Evolutionary conservation across 2,329 filamentous ascomycete species (phyloP).

Genomic region (Neocatenulostroma microsporum): DNA sequence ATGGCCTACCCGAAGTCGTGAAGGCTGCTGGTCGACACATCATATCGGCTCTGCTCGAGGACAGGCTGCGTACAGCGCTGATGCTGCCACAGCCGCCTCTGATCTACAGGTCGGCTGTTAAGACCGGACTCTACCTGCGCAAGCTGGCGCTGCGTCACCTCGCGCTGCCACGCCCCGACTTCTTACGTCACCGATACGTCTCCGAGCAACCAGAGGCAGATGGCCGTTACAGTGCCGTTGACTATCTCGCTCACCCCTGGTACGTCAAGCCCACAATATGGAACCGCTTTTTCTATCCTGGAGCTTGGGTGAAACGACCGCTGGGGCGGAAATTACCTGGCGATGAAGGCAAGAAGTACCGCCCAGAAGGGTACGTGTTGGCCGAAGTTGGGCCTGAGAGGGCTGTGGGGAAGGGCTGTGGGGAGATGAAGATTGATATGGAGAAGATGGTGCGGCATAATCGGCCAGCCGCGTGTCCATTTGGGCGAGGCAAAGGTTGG

Average conservation of each 20-base stretch:
- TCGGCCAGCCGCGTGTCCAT: too few species aligned
- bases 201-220: slow-evolving; percentile 44
- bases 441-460: too few species aligned
- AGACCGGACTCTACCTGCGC: slow-evolving; percentile 45
- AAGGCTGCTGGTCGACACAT: not conserved
- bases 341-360: slow-evolving; percentile 40
- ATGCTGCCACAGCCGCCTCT: slow-evolving; percentile 37
- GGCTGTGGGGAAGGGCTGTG: slow-evolving; percentile 42
- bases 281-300: slow-evolving; percentile 55
- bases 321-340: slow-evolving; percentile 43
- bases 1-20: not conserved
- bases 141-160: slow-evolving; percentile 52
- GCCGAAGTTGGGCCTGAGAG: slow-evolving; percentile 55
- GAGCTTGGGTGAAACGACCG: slow-evolving; percentile 43
- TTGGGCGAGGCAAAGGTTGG: too few species aligned
- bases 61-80: slow-evolving; percentile 55
- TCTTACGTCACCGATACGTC: slow-evolving; percentile 32
- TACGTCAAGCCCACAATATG: slow-evolving; percentile 36
- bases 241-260: slow-evolving; percentile 57
- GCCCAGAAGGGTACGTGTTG: slow-evolving; percentile 47
- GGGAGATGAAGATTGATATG: slow-evolving; percentile 20
- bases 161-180: slow-evolving; percentile 49
- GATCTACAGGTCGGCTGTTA: slow-evolving; percentile 34
- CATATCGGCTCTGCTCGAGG: too few species aligned
- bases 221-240: slow-evolving; percentile 43